Evolutionary conservation across 176 grass and related monocot species (phyloP).

Genomic region (Avena insularis): DNA sequence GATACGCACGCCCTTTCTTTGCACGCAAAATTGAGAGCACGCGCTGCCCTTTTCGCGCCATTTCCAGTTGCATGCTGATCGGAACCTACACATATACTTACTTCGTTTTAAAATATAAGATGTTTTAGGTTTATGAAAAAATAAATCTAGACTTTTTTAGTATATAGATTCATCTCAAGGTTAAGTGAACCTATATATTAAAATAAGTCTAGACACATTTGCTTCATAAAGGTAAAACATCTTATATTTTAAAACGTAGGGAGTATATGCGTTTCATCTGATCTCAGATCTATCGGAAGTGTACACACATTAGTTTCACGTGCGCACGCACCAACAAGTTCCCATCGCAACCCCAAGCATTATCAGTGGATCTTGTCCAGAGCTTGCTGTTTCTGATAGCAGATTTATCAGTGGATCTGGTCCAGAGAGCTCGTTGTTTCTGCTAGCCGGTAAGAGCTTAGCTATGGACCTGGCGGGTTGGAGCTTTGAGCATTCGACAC

Average conservation of each 20-base stretch:
- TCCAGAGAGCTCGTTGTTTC: neutral
- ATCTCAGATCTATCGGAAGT: too few relatives aligned
- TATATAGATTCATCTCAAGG: too few relatives aligned
- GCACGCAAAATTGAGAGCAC: conserved; percentile 53
- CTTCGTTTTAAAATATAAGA: too few relatives aligned
- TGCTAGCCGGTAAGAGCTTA: neutral
- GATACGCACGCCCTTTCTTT: conserved; percentile 42
- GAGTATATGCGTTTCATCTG: too few relatives aligned
- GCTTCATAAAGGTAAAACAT: too few relatives aligned
- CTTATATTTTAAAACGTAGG: too few relatives aligned
- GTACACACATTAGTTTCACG: conserved; percentile 33
- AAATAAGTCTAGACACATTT: too few relatives aligned
- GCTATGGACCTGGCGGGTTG: neutral
- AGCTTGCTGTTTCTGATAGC: neutral
- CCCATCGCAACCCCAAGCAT: neutral
- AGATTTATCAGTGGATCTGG: neutral
- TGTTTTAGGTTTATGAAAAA: too few relatives aligned
- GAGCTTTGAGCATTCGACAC: conserved; percentile 20
- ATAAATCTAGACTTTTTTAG: too few relatives aligned
- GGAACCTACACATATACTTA: neutral
- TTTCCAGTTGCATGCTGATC: neutral
- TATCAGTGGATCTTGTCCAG: neutral
- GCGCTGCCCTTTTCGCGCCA: neutral
- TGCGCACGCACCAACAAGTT: neutral
- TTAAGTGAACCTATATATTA: too few relatives aligned